Evolutionary conservation across 441 rosid genomes (phyloP).

Genomic region (Capsella rubella): DNA sequence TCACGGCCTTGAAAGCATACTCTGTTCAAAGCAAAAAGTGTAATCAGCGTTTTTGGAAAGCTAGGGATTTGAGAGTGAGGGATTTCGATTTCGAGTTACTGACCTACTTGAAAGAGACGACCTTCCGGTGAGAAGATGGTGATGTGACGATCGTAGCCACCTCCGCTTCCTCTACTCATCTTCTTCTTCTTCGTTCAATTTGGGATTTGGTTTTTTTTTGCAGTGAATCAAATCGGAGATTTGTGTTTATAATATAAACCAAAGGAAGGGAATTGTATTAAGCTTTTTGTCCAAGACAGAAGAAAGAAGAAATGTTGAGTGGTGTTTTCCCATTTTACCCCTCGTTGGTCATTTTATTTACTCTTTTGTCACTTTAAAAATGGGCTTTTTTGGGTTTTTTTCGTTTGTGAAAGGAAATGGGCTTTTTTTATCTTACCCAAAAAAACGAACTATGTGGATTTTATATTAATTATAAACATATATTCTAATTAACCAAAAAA

Average conservation of each 20-base stretch:
- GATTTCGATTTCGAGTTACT: slow-evolving; percentile 28
- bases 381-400: too few species aligned
- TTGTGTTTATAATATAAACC: background rate
- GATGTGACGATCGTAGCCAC: slow-evolving; percentile 97
- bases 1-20: slow-evolving; percentile 96
- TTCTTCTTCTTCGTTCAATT: slow-evolving; percentile 21
- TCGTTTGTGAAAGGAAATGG: too few species aligned
- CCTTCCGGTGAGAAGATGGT: slow-evolving; percentile 98
- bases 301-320: background rate
- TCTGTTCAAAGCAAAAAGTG: slow-evolving; percentile 48
- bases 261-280: background rate
- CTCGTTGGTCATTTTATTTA: background rate
- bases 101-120: slow-evolving; percentile 97
- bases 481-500: too few species aligned
- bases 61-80: background rate
- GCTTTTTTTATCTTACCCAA: too few species aligned
- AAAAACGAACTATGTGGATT: too few species aligned
- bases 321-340: background rate
- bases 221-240: background rate
- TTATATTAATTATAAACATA: too few species aligned
- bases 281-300: background rate
- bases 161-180: slow-evolving; percentile 98
- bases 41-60: background rate
- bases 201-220: background rate
- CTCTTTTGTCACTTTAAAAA: background rate